phyloP scores from a whole-genome alignment of 768 basidiomycete genomes.

The Leccinum fibrillosum region DNA sequence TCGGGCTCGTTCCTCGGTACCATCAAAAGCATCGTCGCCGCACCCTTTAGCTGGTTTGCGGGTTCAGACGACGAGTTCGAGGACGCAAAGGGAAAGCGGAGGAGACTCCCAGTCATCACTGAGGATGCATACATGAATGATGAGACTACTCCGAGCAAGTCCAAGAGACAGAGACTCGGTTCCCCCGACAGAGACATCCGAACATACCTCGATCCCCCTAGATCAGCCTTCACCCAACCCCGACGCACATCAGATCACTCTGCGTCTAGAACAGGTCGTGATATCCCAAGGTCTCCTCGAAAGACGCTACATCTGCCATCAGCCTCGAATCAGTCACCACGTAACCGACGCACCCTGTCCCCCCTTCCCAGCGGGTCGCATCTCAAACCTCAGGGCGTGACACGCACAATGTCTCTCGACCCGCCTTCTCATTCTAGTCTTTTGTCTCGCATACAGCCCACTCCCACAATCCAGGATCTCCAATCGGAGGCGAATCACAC shows the following conservation, averaged over 20 bases:
- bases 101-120: constrained; percentile 36
- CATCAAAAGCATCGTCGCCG: constrained; percentile 64
- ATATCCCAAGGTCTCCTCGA: constrained; percentile 26
- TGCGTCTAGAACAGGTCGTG: constrained; percentile 20
- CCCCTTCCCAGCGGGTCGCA: constrained; percentile 34
- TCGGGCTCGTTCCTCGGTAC: constrained; percentile 59
- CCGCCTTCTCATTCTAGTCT: constrained; percentile 40
- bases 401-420: constrained; percentile 74
- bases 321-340: constrained; percentile 29
- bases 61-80: constrained; percentile 47
- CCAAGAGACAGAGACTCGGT: constrained; percentile 52
- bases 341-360: constrained; percentile 41
- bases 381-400: constrained; percentile 34
- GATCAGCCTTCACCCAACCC: constrained; percentile 37
- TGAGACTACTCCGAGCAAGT: constrained; percentile 30
- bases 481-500: constrained; percentile 19
- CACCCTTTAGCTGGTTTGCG: constrained; percentile 56
- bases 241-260: constrained; percentile 18
- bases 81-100: constrained; percentile 53
- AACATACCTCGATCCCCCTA: constrained; percentile 55
- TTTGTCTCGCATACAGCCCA: constrained; percentile 23
- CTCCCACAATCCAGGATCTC: constrained; percentile 35
- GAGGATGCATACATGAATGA: constrained; percentile 30
- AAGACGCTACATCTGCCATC: constrained; percentile 32
- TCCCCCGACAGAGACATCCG: constrained; percentile 44